Percentiles rank a stretch among this genome's conserved stretches.
Evolutionary conservation across 179 eudicot genomes (phyloP).

Genomic region (Amaranthus tricolor): DNA sequence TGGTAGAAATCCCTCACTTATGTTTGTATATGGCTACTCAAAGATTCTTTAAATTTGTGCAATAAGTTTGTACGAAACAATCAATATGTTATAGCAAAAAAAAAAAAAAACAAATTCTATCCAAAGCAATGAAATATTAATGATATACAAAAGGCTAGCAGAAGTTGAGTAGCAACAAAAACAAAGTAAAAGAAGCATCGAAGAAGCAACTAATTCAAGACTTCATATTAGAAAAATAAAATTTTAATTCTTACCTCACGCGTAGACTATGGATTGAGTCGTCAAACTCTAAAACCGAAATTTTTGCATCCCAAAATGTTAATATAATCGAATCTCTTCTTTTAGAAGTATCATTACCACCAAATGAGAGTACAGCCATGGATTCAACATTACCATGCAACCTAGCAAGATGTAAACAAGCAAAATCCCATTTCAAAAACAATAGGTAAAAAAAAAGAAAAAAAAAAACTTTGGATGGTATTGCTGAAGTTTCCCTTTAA

Average conservation of each 20-base stretch:
- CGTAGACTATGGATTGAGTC: constrained; percentile 80
- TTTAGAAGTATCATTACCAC: constrained; percentile 61
- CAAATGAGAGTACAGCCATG: constrained; percentile 56
- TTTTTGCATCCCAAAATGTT: constrained; percentile 75
- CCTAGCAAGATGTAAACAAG: constrained; percentile 39
- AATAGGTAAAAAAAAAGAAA: not conserved
- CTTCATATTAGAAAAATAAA: not conserved
- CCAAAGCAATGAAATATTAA: not conserved
- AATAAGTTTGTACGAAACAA: no score
- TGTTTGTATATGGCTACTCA: no score
- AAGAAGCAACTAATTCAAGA: not conserved
- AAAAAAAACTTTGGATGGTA: not conserved
- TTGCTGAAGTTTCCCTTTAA: not conserved
- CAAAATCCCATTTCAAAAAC: not conserved
- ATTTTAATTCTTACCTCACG: constrained; percentile 56
- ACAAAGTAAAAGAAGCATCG: not conserved
- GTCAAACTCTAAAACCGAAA: constrained; percentile 87
- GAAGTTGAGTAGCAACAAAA: no score
- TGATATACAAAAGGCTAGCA: not conserved
- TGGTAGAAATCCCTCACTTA: not conserved
- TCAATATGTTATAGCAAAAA: no score
- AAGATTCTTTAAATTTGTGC: no score
- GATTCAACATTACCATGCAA: constrained; percentile 93
- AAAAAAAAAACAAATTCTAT: not conserved
- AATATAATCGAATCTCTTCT: constrained; percentile 89